Evolutionary conservation across 441 rosid genomes (phyloP), one percentile per base, ranked within the genome.

Genomic region (Pelargonium cotyledonis): DNA sequence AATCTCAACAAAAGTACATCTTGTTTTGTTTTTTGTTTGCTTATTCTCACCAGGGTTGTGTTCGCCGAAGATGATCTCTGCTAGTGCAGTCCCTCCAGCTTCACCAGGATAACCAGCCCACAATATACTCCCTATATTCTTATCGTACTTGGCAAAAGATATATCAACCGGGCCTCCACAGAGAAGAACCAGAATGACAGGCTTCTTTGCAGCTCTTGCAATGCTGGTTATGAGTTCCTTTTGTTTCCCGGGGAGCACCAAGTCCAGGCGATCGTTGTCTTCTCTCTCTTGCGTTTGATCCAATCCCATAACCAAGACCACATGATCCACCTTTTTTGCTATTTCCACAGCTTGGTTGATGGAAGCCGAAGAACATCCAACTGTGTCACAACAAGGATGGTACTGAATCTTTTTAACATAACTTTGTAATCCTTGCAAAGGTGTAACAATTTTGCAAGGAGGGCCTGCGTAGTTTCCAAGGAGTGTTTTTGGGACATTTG

Each of bases 61-160:
- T 43, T 88, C 91, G 15, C 95, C 97, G 12, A 86, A 89, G 38
- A 94, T 80, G 79, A 91, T 78, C 70, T 94, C 87, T 29, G 93
- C 83, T 47, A 87, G 80, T 11, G 99, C 95, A 65, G 12, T 62
- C 8, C 92, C 95, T 65, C 97, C 97, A 9, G 83, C 90, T 83
- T 94, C 86, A 18, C 96, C 94, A 0, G 96, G 97, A 81, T 88
- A 91, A 77, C 96, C 94, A 47, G 87, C 96, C 93, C 97, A 94
- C 65, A 94, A 44, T 55, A 91, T 91, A 74, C 91, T 75, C 44
- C 97, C 91, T 3, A 88, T 83, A 1, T 86, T 87, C 1, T 40
- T 49, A 29, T 84, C 80, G n/a, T 73, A 29, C 57, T 71, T 79
- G 51, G 97, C 95, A 35, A 86, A 91, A 6, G 86, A 77, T 44